These are phyloP conservation scores for Paecilomyces variotii DNA, from an alignment of 2,329 filamentous ascomycete species.

Conservation along the genomic window DNA sequence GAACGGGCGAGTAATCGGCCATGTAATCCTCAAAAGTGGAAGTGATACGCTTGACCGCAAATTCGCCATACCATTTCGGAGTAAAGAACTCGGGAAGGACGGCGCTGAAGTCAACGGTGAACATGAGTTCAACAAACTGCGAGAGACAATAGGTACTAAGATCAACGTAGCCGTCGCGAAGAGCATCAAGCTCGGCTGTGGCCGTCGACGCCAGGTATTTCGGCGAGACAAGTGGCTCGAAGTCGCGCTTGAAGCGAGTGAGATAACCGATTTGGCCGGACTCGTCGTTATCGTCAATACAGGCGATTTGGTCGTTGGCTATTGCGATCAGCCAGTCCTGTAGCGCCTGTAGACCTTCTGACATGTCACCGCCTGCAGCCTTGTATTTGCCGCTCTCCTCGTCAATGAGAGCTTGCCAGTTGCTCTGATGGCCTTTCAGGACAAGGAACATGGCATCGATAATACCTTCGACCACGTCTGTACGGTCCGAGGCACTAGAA, in stretches of 20 bases:
- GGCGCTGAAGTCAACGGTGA: constrained; percentile 76
- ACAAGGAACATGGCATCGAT: constrained; percentile 92
- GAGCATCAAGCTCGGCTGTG: constrained; percentile 60
- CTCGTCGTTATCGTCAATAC: constrained; percentile 79
- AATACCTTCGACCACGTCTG: constrained; percentile 88
- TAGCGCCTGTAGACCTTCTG: constrained; percentile 63
- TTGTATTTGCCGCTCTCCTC: constrained; percentile 74
- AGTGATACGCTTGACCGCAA: constrained; percentile 86
- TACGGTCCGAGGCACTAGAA: constrained; percentile 73
- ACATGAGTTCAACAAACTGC: constrained; percentile 79
- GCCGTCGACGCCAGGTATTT: constrained; percentile 68
- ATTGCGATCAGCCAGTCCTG: constrained; percentile 93
- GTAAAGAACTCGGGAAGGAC: constrained; percentile 91
- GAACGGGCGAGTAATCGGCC: constrained; percentile 71
- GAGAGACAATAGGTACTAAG: constrained; percentile 87
- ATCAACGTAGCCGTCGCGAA: constrained; percentile 91
- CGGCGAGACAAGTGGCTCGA: constrained; percentile 70
- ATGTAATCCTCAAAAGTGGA: constrained; percentile 95
- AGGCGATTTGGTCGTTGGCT: constrained; percentile 97
- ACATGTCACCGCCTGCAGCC: constrained; percentile 34
- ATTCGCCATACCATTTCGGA: constrained; percentile 74
- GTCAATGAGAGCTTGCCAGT: constrained; percentile 82
- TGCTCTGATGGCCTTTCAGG: constrained; percentile 70
- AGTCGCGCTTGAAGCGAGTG: constrained; percentile 74
- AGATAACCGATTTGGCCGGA: constrained; percentile 76